phyloP scores from a whole-genome alignment of 441 rosid species.

The Pelargonium exstipulatum region DNA sequence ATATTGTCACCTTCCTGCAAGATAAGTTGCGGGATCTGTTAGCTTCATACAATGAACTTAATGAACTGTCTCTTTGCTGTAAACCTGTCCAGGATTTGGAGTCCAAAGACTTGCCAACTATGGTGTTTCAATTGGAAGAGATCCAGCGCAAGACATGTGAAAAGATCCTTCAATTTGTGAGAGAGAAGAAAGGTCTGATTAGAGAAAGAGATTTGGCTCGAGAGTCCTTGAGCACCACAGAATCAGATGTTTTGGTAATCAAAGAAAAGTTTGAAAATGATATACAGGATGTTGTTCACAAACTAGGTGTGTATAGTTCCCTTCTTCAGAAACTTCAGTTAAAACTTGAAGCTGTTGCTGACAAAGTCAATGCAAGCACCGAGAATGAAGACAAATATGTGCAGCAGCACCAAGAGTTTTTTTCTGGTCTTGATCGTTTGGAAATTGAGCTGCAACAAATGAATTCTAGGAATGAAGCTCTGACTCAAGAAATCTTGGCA shows the following conservation, averaged over 20 bases:
- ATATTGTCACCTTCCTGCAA: constrained; percentile 33
- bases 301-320: constrained; percentile 44
- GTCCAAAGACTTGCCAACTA: constrained; percentile 37
- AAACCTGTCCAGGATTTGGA: constrained; percentile 34
- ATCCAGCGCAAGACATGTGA: constrained; percentile 50
- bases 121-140: constrained; percentile 44
- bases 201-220: constrained; percentile 49
- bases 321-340: constrained; percentile 57
- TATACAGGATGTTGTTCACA: constrained; percentile 36
- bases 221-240: constrained; percentile 33
- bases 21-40: constrained; percentile 41
- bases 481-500: constrained; percentile 50
- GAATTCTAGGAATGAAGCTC: constrained; percentile 45
- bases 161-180: constrained; percentile 42
- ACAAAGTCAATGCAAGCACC: constrained; percentile 43
- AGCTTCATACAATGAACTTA: constrained; percentile 36
- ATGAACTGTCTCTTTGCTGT: constrained; percentile 30
- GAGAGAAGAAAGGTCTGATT: constrained; percentile 48
- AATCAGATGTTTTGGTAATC: constrained; percentile 44
- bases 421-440: constrained; percentile 51
- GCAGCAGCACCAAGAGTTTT: constrained; percentile 40
- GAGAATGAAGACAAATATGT: constrained; percentile 53
- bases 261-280: constrained; percentile 57
- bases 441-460: constrained; percentile 58
- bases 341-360: constrained; percentile 52